Percentiles rank a stretch among this genome's conserved stretches.
phyloP scores from a whole-genome alignment of 1,139 yeast species.

The Sugiyamaella xylanicola region DNA sequence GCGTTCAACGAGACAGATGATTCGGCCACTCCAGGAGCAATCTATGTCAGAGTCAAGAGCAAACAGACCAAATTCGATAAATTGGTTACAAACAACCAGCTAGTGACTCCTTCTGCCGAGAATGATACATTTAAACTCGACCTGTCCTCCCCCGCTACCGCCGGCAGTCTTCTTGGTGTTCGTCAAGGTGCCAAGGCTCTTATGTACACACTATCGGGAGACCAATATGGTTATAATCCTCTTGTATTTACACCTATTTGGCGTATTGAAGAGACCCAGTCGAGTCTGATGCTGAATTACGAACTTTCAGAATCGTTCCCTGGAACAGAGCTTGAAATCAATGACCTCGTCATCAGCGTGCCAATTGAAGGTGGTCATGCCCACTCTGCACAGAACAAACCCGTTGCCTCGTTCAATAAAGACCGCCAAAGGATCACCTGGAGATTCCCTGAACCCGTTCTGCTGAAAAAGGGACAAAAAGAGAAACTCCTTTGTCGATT shows the following conservation, averaged over 20 bases:
- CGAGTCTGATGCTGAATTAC: constrained; percentile 77
- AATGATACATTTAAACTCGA: constrained; percentile 22
- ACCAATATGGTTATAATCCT: constrained; percentile 51
- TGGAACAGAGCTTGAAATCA: constrained; percentile 46
- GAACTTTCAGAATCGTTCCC: constrained; percentile 57
- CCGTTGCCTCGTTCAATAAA: constrained; percentile 84
- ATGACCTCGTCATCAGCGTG: constrained; percentile 68
- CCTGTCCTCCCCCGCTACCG: constrained; percentile 16
- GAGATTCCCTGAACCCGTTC: constrained; percentile 60
- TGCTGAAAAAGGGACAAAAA: constrained; percentile 68
- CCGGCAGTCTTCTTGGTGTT: constrained; percentile 24
- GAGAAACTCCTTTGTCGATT: constrained; percentile 47
- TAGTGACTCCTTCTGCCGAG: constrained; percentile 24
- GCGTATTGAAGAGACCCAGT: constrained; percentile 83
- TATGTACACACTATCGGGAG: constrained; percentile 9
- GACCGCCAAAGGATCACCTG: constrained; percentile 85
- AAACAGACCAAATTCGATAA: constrained; percentile 23
- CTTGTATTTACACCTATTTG: constrained; percentile 76
- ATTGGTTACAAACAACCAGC: constrained; percentile 32
- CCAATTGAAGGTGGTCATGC: constrained; percentile 52
- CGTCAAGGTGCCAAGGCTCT: constrained; percentile 52
- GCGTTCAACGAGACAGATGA: constrained; percentile 54
- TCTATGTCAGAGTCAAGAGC: constrained; percentile 27
- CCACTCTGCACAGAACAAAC: constrained; percentile 78
- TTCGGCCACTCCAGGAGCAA: constrained; percentile 24